Evolutionary conservation across 2,329 filamentous ascomycete species (phyloP), one percentile per base, ranked within the genome.

Genomic region (Akanthomyces dipterigenus): DNA sequence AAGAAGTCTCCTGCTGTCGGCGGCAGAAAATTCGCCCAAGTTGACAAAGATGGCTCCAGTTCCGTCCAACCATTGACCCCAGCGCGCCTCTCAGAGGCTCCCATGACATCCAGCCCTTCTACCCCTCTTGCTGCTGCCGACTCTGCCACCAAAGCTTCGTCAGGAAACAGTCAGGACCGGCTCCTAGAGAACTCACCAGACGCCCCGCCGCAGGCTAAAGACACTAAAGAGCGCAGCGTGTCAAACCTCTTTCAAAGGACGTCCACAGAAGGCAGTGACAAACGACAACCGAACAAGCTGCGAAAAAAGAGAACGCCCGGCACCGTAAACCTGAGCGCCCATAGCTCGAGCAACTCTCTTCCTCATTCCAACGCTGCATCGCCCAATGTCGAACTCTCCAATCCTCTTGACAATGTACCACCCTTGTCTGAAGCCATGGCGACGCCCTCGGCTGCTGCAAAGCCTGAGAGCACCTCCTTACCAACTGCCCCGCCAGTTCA

Each of bases 341-440:
- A 96, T 65, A 97, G 93, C 70, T 98, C 95, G 18, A 89, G 85
- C 7, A 85, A 89, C 18, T 97, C 93, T 8, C 78, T 96, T 18
- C 72, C 77, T 6, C 71, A 73, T 43, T 79, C 78, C 14, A 72
- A 76, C 48, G 70, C 75, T 11, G 72, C 74, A 1, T 83, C 82
- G 6, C 82, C 83, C 2, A 73, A 69, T 38, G 63, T 71, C 24
- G 82, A 85, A 64, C 63, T 70, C 4, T 59, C 72, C 2, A 81
- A 83, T 63, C 80, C 80, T 1, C 67, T 82, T 63, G 81, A 84
- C 24, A 65, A 68, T 18, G 40, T 60, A 1, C 65, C 63, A 50
- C 26, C 63, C 55, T 16, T 64, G 64, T 20, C 64, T 63, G 24
- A 68, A 67, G 34, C 64, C 51, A 43, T 57, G 62, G 18, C 65